Conservation (phyloP, 192 early-diverging fungal species). For the Martensiomyces pterosporus region DNA sequence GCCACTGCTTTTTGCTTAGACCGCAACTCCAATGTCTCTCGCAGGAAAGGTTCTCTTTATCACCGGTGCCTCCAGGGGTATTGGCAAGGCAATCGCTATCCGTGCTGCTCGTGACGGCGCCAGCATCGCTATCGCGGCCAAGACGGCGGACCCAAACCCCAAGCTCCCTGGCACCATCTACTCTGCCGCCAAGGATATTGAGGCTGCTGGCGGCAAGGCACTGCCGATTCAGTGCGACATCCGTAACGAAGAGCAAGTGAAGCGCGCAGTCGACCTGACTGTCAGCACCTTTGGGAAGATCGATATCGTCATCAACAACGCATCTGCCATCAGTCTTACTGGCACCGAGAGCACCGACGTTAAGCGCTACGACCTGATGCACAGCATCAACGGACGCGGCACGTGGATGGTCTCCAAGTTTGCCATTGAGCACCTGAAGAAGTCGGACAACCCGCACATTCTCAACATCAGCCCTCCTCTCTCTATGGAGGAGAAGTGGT, state of each 20-base stretch:
- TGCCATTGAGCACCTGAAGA: conserved; percentile 60
- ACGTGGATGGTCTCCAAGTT: conserved; percentile 76
- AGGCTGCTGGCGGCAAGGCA: conserved; percentile 67
- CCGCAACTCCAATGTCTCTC: conserved; percentile 56
- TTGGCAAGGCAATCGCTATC: conserved; percentile 72
- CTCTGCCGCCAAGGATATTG: conserved; percentile 70
- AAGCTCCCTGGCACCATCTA: conserved; percentile 83
- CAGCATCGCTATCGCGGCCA: conserved; percentile 69
- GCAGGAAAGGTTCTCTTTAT: conserved; percentile 55
- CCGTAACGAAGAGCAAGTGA: conserved; percentile 71
- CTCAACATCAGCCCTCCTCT: conserved; percentile 72
- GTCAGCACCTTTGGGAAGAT: conserved; percentile 70
- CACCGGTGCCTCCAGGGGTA: conserved; percentile 66
- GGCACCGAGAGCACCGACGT: conserved; percentile 53
- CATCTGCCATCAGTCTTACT: conserved; percentile 70
- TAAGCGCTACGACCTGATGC: conserved; percentile 74
- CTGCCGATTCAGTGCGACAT: conserved; percentile 81
- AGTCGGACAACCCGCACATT: conserved; percentile 68
- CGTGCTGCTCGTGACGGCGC: conserved; percentile 65
- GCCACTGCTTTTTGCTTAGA: no score
- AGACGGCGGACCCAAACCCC: conserved; percentile 65
- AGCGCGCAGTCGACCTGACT: conserved; percentile 60
- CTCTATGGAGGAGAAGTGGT: conserved; percentile 66
- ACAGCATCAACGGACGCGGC: conserved; percentile 72
- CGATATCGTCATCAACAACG: conserved; percentile 80